Base-by-base conservation (phyloP, 2,329 filamentous ascomycete species). In the Chrysoporthe puriensis region DNA sequence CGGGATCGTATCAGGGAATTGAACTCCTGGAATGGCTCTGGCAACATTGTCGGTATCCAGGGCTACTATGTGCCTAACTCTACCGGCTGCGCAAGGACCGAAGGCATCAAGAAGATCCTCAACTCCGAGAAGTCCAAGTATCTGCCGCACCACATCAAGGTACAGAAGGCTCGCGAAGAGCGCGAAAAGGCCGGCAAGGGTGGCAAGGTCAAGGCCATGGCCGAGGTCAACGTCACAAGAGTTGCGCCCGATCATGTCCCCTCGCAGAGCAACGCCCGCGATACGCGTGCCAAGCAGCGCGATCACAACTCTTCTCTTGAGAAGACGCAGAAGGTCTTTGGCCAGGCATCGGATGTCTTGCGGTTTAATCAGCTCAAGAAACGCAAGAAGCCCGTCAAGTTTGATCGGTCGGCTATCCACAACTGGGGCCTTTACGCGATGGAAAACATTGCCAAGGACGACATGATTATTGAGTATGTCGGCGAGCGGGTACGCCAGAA, bases 381-480 rank as follows among this genome's bases (percentile, higher is more conserved):
- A 82, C 92, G 96, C 70, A 99, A 98, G 88, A 99, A 99, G 84
- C 94, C 95, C 1, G 96, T 99, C 78, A 96, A 96, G 77, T 99
- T 99, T 80, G 96, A 95, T 67, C 89, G 96, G 57, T 99, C 96
- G 63, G 96, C 96, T 58, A 99, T 99, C 74, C 96, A 99, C 81
- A 98, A 97, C 75, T 99, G 96, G 96, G 96, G 96, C 40, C 82
- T 99, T 40, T 99, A 99, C 76, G 94, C 96, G 3, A 95, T 97
- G 85, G 96, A 99, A 80, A 96, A 97, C 76, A 99, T 99, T 71
- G 88, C 91, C 69, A 94, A 95, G 77, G 96, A 97, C 78, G 96
- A 99, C 80, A 97, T 99, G 94, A 99, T 99, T 77, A 99, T 99
- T 76, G 96, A 99, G 81, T 99, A 99, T 77, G 96, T 99, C 13